Conservation (phyloP, 176 grass and related monocot genomes). For the Musa schizocarpa region DNA sequence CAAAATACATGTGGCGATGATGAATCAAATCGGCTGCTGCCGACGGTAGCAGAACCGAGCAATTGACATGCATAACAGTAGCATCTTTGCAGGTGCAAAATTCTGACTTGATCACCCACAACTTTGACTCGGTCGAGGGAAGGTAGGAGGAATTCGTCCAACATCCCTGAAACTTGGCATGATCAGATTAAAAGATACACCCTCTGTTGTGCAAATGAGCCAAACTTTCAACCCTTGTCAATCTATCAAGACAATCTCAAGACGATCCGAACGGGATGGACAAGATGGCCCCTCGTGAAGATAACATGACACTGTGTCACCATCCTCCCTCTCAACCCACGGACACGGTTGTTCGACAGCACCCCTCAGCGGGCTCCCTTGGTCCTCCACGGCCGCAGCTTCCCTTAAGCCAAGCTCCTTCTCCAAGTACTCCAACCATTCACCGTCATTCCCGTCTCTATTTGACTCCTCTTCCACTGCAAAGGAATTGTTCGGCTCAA, state of each 20-base stretch:
- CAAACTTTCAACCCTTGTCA: slow-evolving; percentile 2
- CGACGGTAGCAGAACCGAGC: too few relatives aligned
- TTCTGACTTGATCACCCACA: slow-evolving; percentile 7
- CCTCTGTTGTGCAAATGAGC: not conserved
- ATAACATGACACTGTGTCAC: not conserved
- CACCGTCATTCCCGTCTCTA: not conserved
- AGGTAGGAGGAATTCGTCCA: not conserved
- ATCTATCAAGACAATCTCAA: not conserved
- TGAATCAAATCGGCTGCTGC: not conserved
- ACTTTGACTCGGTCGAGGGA: not conserved
- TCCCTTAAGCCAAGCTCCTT: slow-evolving; percentile 2
- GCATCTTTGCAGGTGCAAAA: not conserved
- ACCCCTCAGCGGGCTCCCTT: not conserved
- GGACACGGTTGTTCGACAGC: not conserved
- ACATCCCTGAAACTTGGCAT: not conserved
- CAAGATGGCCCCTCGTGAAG: not conserved
- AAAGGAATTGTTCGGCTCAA: not conserved
- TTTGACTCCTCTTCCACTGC: not conserved
- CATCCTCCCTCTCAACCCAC: not conserved
- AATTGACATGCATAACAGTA: too few relatives aligned
- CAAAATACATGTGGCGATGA: not conserved
- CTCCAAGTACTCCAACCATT: slow-evolving; percentile 10
- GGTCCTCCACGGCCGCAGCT: not conserved
- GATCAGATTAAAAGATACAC: not conserved
- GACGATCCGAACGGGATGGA: not conserved